phyloP scores from a whole-genome alignment of 2,329 filamentous ascomycete genomes.

The Calonectria naviculata region DNA sequence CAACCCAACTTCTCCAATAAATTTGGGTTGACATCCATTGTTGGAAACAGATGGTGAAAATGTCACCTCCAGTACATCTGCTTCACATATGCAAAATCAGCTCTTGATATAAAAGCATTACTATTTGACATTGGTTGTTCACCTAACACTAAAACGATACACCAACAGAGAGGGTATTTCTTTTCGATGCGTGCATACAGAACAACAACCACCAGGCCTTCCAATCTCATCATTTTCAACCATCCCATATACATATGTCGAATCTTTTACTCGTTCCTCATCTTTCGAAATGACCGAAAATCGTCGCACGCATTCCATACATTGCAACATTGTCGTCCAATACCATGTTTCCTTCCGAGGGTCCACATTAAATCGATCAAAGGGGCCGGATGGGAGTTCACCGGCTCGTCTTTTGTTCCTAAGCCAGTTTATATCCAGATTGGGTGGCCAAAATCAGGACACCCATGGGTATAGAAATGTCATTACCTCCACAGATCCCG shows the following conservation, averaged over 20 bases:
- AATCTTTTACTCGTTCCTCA: not conserved
- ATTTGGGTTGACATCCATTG: no score
- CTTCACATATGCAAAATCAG: not conserved
- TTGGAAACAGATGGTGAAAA: no score
- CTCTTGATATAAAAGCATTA: not conserved
- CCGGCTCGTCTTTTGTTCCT: not conserved
- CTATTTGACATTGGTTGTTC: conserved; percentile 7
- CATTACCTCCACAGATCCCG: conserved; percentile 37
- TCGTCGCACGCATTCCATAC: not conserved
- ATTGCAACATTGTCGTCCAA: not conserved
- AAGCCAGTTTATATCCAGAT: no score
- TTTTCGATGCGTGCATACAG: conserved; percentile 7
- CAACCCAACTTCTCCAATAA: no score
- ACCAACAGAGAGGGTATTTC: conserved; percentile 23
- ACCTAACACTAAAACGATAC: not conserved
- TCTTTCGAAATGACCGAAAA: not conserved
- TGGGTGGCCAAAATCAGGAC: not conserved
- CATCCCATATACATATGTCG: not conserved
- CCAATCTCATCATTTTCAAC: not conserved
- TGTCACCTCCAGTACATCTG: not conserved
- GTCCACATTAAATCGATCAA: not conserved
- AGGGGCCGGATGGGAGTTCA: not conserved
- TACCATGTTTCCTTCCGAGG: not conserved
- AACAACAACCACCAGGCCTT: not conserved
- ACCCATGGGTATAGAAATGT: not conserved